These are phyloP conservation scores for Penicillium paxilli DNA, from an alignment of 495 filamentous ascomycete genomes.

Conservation along the genomic window DNA sequence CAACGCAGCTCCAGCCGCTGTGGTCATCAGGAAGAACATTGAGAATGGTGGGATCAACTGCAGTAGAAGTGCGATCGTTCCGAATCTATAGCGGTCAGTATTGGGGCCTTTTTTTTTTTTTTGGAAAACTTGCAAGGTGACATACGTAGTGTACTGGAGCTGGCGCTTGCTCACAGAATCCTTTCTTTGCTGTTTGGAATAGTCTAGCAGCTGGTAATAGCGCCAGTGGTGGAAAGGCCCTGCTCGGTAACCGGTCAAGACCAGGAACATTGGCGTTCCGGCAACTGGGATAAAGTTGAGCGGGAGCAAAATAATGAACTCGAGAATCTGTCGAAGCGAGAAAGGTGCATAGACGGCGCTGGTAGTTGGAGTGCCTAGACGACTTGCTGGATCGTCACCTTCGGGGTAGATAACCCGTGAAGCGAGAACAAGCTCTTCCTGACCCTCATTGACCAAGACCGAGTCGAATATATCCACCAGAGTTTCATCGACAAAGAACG, in stretches of 20 bases:
- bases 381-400: conserved; percentile 50
- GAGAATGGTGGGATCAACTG: conserved; percentile 63
- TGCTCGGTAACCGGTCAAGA: conserved; percentile 62
- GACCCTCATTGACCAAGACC: conserved; percentile 59
- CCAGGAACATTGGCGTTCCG: conserved; percentile 62
- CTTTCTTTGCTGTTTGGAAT: conserved; percentile 59
- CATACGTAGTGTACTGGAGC: conserved; percentile 63
- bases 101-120: too few relatives aligned
- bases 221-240: conserved; percentile 69
- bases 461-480: conserved; percentile 69
- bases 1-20: conserved; percentile 60
- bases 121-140: too few relatives aligned
- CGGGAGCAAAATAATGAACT: conserved; percentile 70
- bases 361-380: conserved; percentile 58
- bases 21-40: conserved; percentile 69
- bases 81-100: conserved; percentile 45
- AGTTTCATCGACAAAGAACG: conserved; percentile 68
- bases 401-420: conserved; percentile 56
- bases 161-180: conserved; percentile 50
- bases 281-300: conserved; percentile 66
- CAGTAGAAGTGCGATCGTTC: conserved; percentile 58
- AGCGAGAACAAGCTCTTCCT: conserved; percentile 54
- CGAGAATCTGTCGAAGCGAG: conserved; percentile 72
- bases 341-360: conserved; percentile 64
- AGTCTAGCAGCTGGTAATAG: conserved; percentile 60